Percentiles rank a stretch among this genome's conserved stretches.
These are phyloP conservation scores for Monosporascus cannonballus DNA, from an alignment of 2,329 filamentous ascomycete species.

Conservation along the genomic window DNA sequence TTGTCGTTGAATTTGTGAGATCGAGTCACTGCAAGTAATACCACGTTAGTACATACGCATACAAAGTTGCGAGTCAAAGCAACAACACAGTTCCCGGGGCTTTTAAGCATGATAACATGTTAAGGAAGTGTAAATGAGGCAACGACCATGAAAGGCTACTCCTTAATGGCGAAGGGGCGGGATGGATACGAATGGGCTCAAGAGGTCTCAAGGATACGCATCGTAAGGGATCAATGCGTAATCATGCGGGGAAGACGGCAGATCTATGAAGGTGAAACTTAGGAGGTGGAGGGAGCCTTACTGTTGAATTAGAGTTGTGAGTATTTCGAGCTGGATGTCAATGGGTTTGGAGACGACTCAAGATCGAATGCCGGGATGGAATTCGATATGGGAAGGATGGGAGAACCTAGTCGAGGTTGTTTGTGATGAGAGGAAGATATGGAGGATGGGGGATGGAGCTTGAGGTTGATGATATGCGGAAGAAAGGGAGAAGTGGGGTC, in stretches of 20 bases:
- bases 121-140: too few species aligned
- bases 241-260: background rate
- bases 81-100: too few species aligned
- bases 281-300: background rate
- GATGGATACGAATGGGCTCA: too few species aligned
- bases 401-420: background rate
- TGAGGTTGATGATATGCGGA: slow-evolving; percentile 3
- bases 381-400: background rate
- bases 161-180: too few species aligned
- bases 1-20: slow-evolving; percentile 95
- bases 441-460: background rate
- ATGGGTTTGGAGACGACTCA: background rate
- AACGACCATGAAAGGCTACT: too few species aligned
- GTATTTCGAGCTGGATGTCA: background rate
- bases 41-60: too few species aligned
- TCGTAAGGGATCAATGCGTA: background rate
- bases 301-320: background rate
- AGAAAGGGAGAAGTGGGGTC: slow-evolving; percentile 4
- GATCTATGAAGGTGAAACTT: background rate
- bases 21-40: slow-evolving; percentile 72
- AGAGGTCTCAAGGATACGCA: background rate
- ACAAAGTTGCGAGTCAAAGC: too few species aligned
- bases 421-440: background rate
- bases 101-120: too few species aligned
- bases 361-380: background rate